phyloP scores from a whole-genome alignment of 495 filamentous ascomycete genomes.

The Trichoderma reesei region DNA sequence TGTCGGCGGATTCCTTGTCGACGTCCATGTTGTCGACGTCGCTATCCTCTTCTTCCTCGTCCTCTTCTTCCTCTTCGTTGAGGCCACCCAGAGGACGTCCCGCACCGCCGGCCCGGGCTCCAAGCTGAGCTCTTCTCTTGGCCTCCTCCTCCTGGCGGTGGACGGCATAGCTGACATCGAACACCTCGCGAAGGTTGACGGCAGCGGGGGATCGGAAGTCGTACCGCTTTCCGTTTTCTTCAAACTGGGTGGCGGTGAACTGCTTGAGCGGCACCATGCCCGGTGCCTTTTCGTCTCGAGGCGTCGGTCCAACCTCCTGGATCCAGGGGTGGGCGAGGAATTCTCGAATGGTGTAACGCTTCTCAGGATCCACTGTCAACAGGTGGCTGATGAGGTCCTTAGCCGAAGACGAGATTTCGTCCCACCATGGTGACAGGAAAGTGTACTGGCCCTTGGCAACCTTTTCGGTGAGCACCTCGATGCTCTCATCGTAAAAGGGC shows the following conservation, averaged over 20 bases:
- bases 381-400: conserved; percentile 92
- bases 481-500: conserved; percentile 97
- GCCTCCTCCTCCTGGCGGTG: conserved; percentile 93
- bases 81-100: conserved; percentile 49
- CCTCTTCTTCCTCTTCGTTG: conserved; percentile 58
- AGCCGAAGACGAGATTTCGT: conserved; percentile 91
- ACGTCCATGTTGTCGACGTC: conserved; percentile 39
- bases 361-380: conserved; percentile 83
- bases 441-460: conserved; percentile 95
- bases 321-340: conserved; percentile 94
- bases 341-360: conserved; percentile 78
- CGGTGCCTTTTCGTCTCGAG: conserved; percentile 53
- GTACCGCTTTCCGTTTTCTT: conserved; percentile 54
- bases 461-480: conserved; percentile 94
- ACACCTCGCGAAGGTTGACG: conserved; percentile 91
- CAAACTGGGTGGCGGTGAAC: conserved; percentile 47
- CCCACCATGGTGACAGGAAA: conserved; percentile 98
- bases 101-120: conserved; percentile 40
- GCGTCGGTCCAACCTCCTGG: conserved; percentile 44
- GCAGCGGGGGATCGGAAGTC: conserved; percentile 96
- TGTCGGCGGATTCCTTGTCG: conserved; percentile 38
- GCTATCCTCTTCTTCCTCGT: conserved; percentile 6
- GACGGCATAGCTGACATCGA: conserved; percentile 93
- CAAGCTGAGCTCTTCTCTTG: conserved; percentile 77
- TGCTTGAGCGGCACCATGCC: conserved; percentile 36